Percentiles rank a stretch among this genome's conserved stretches.
Evolutionary conservation across 2,329 filamentous ascomycete species (phyloP).

Genomic region (Verticillium nonalfalfae): DNA sequence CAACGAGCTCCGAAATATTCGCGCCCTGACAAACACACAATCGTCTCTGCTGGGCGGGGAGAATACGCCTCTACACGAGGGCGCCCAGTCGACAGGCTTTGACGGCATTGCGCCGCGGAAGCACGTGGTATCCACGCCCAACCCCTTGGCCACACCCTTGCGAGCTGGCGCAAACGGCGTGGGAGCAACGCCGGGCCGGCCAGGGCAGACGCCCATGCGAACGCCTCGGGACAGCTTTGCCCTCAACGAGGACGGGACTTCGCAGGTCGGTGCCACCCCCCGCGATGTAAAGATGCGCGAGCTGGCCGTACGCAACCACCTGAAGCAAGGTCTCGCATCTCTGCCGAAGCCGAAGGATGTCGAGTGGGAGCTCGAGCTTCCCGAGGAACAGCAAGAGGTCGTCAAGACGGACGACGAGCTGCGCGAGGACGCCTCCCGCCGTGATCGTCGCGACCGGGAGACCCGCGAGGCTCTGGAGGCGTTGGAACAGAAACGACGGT

Average conservation of each 20-base stretch:
- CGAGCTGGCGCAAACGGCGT: conserved; percentile 55
- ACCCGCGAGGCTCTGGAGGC: conserved; percentile 67
- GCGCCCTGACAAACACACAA: conserved; percentile 85
- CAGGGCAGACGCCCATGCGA: conserved; percentile 76
- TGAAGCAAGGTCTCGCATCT: conserved; percentile 69
- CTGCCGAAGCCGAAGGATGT: conserved; percentile 89
- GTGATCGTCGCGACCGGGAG: conserved; percentile 72
- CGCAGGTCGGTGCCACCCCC: conserved; percentile 67
- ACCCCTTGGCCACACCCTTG: conserved; percentile 88
- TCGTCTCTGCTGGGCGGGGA: conserved; percentile 91
- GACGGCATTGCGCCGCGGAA: conserved; percentile 76
- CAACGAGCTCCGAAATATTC: conserved; percentile 93
- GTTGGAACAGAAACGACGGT: conserved; percentile 75
- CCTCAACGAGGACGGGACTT: conserved; percentile 67
- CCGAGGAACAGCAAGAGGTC: conserved; percentile 69
- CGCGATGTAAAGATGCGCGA: conserved; percentile 69
- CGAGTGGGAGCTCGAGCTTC: conserved; percentile 90
- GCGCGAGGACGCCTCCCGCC: conserved; percentile 59
- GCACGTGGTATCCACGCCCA: conserved; percentile 82
- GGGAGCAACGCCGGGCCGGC: conserved; percentile 61
- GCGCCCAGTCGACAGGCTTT: conserved; percentile 77
- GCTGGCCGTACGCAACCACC: conserved; percentile 57
- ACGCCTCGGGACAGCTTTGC: conserved; percentile 85
- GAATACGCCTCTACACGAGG: conserved; percentile 83
- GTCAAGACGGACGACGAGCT: conserved; percentile 37